Conservation (phyloP, 2,329 filamentous ascomycete genomes). For the Rosellinia necatrix region DNA sequence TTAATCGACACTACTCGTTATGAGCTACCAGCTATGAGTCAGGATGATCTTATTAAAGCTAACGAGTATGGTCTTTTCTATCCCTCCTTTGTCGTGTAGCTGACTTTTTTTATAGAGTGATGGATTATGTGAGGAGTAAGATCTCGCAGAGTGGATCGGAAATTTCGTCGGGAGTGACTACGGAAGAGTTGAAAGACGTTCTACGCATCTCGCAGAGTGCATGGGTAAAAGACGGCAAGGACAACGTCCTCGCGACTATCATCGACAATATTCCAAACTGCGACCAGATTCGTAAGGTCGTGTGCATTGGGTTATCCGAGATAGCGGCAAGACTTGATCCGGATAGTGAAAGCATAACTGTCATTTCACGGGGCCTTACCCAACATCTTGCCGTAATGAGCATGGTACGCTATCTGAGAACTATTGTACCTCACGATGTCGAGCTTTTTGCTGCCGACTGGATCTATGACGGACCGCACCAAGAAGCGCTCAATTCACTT, state of each 20-base stretch:
- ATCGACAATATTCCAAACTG: conserved; percentile 18
- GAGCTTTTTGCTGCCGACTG: conserved; percentile 21
- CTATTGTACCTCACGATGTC: conserved; percentile 4
- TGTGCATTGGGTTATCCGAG: conserved; percentile 24
- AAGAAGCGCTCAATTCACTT: background rate
- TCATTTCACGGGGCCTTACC: conserved; percentile 7
- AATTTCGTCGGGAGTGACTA: background rate
- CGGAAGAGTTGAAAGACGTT: conserved; percentile 6
- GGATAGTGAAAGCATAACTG: background rate
- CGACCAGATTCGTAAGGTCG: conserved; percentile 10
- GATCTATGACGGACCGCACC: conserved; percentile 12
- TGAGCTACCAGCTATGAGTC: conserved; percentile 5
- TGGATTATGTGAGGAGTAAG: background rate
- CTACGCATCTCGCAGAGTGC: background rate
- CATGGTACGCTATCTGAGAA: conserved; percentile 11
- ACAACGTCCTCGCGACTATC: background rate
- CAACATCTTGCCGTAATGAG: conserved; percentile 14
- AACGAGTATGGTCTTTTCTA: background rate
- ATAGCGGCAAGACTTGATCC: conserved; percentile 5
- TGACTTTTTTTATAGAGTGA: conserved; percentile 7
- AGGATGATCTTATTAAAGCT: background rate
- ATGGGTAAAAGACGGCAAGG: conserved; percentile 8
- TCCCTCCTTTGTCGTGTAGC: background rate
- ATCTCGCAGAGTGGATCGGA: background rate
- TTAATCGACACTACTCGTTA: background rate